phyloP scores from a whole-genome alignment of 768 basidiomycete species.

The Boletus sensibilis region DNA sequence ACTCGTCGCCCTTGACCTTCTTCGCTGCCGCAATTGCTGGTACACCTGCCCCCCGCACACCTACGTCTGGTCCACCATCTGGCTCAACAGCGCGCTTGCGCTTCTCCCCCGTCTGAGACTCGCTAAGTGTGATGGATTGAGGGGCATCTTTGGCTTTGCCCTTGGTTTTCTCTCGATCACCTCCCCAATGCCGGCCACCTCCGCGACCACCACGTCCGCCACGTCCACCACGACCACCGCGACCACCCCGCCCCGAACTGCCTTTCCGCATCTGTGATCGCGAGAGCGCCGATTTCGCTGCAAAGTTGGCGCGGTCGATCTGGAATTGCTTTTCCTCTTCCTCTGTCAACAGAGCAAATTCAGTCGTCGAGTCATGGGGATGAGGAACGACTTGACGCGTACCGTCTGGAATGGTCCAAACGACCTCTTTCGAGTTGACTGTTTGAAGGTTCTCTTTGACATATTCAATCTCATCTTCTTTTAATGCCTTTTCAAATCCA shows the following conservation, averaged over 20 bases:
- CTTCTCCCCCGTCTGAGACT: conserved; percentile 64
- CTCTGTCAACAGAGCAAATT: conserved; percentile 41
- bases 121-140: conserved; percentile 30
- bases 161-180: conserved; percentile 21
- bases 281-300: conserved; percentile 50
- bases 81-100: conserved; percentile 76
- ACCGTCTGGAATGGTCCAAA: conserved; percentile 67
- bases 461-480: conserved; percentile 69
- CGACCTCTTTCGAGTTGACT: conserved; percentile 61
- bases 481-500: conserved; percentile 60
- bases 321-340: conserved; percentile 72
- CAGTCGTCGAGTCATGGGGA: neutral
- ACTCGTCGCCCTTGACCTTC: conserved; percentile 43
- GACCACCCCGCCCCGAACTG: conserved; percentile 41
- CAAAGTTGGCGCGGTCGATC: conserved; percentile 68
- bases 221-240: conserved; percentile 44
- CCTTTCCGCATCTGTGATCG: conserved; percentile 42
- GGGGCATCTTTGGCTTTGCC: conserved; percentile 15
- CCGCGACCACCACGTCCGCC: conserved; percentile 13
- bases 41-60: conserved; percentile 59
- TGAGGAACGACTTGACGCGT: conserved; percentile 11
- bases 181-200: conserved; percentile 26
- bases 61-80: conserved; percentile 71
- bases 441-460: conserved; percentile 65
- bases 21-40: conserved; percentile 45